These are phyloP conservation scores for Nakataea oryzae DNA, from an alignment of 2,329 filamentous ascomycete genomes.

Conservation along the genomic window DNA sequence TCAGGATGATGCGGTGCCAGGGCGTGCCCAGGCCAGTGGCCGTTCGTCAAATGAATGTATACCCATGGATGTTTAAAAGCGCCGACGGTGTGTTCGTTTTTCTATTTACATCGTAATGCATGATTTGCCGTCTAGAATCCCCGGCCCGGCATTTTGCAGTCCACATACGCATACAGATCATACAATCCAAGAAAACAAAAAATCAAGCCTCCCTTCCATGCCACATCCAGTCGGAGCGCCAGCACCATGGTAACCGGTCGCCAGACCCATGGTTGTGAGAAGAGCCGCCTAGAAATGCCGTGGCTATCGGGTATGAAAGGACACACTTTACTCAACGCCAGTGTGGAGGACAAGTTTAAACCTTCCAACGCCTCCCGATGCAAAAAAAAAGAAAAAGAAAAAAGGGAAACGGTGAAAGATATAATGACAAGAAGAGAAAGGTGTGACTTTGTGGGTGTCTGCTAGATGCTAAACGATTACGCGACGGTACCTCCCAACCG, in stretches of 20 bases:
- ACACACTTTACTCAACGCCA: background rate
- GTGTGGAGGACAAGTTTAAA: background rate
- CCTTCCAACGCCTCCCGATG: background rate
- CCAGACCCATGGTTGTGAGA: background rate
- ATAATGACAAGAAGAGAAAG: background rate
- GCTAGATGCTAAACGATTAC: background rate
- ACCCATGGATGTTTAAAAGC: no score
- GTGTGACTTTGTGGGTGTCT: background rate
- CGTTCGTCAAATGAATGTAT: no score
- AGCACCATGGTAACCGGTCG: no score
- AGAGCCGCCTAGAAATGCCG: no score
- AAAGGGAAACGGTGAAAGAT: background rate
- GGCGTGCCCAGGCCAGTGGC: no score
- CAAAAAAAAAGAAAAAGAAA: background rate
- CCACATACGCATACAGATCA: background rate
- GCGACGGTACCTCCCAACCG: background rate
- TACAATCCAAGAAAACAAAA: no score
- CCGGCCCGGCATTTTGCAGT: background rate
- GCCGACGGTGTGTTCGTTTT: background rate
- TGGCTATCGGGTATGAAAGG: background rate
- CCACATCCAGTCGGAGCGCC: no score
- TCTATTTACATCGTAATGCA: background rate
- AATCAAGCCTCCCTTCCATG: background rate
- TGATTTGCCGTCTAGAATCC: background rate
- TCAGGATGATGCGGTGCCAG: no score